phyloP scores from a whole-genome alignment of 2,329 filamentous ascomycete genomes.

The Diaporthe destruens region DNA sequence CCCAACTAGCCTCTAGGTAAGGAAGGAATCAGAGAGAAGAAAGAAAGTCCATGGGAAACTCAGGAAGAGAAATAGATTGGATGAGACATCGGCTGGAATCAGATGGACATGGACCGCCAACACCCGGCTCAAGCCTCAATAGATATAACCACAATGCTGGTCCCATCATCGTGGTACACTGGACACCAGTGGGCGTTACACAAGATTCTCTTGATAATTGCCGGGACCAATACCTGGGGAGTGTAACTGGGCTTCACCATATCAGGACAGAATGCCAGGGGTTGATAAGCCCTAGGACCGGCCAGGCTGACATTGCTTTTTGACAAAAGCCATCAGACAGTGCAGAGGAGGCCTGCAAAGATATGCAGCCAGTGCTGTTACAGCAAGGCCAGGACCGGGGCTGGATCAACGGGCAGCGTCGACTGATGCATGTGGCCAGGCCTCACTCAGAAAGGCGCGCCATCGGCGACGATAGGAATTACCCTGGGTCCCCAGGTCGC shows the following conservation, averaged over 20 bases:
- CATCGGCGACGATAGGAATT: background rate
- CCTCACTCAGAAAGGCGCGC: background rate
- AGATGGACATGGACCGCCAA: background rate
- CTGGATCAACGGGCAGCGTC: slow-evolving; percentile 18
- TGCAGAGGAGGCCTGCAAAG: slow-evolving; percentile 4
- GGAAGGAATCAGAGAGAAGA: background rate
- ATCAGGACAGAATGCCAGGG: background rate
- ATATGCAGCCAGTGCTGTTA: slow-evolving; percentile 18
- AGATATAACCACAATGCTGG: slow-evolving; percentile 26
- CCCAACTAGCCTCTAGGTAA: background rate
- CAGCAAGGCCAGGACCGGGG: slow-evolving; percentile 17
- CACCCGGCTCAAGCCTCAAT: slow-evolving; percentile 10
- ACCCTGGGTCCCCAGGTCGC: slow-evolving; percentile 7
- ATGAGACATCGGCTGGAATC: background rate
- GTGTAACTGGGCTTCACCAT: background rate
- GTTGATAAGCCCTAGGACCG: slow-evolving; percentile 31
- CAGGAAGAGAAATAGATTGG: background rate
- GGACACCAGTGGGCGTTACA: background rate
- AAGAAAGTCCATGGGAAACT: background rate
- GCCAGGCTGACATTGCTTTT: slow-evolving; percentile 24
- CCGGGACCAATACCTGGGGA: slow-evolving; percentile 6
- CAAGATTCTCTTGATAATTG: slow-evolving; percentile 21
- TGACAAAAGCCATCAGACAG: background rate
- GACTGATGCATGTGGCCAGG: background rate
- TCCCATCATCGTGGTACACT: background rate